Conservation (phyloP, 164 flowering plant species). For the Litsea cubeba region DNA sequence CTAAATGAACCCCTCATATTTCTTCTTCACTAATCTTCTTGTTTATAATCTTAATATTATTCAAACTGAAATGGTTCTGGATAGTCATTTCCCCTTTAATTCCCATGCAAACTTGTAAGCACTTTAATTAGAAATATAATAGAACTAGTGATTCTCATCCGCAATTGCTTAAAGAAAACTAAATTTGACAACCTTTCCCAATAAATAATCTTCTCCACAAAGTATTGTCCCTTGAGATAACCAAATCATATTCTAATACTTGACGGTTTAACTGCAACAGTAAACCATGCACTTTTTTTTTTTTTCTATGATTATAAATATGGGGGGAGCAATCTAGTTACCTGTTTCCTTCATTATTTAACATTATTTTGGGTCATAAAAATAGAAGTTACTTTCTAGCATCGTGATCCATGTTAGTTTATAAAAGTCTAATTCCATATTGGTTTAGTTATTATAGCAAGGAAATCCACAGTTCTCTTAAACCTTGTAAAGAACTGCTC, state of each 20-base stretch:
- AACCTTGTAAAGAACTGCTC: neutral
- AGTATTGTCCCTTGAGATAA: neutral
- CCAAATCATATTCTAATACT: neutral
- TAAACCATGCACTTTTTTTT: neutral
- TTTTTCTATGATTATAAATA: neutral
- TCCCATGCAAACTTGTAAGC: neutral
- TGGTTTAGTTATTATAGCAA: neutral
- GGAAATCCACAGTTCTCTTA: neutral
- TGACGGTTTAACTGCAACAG: neutral
- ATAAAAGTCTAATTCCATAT: constrained; percentile 2
- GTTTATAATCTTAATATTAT: too few relatives aligned
- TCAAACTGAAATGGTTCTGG: neutral
- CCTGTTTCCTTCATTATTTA: constrained; percentile 3
- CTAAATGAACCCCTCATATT: neutral
- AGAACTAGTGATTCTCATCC: neutral
- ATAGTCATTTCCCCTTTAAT: neutral
- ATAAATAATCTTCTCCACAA: neutral
- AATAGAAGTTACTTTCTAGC: constrained; percentile 8
- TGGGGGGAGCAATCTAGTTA: constrained; percentile 1
- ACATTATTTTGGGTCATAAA: neutral
- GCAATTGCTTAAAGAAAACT: neutral
- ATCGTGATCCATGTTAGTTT: constrained; percentile 9
- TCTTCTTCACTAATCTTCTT: neutral
- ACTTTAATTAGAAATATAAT: neutral
- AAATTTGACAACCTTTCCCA: neutral